Evolutionary conservation across 345 rosid genomes (phyloP).

Genomic region (Leavenworthia alabamica): DNA sequence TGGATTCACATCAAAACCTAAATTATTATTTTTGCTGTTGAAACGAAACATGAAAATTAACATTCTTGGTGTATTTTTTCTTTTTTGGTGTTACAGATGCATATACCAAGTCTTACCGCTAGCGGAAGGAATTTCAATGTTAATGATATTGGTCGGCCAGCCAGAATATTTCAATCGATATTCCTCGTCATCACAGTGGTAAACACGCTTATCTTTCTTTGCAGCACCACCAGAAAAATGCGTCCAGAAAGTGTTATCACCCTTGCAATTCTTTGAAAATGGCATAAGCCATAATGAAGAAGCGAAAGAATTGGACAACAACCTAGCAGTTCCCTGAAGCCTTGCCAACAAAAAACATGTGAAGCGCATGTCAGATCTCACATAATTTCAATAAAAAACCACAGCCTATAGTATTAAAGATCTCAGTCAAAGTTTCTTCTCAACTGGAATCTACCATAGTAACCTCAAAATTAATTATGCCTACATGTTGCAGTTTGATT

Average conservation of each 20-base stretch:
- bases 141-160: slow-evolving; percentile 89
- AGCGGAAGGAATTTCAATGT: slow-evolving; percentile 82
- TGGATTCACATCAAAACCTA: slow-evolving; percentile 56
- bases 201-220: slow-evolving; percentile 47
- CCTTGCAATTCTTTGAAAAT: slow-evolving; percentile 74
- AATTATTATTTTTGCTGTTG: not conserved
- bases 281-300: slow-evolving; percentile 94
- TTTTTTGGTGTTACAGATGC: not conserved
- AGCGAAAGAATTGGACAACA: slow-evolving; percentile 81
- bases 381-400: not conserved
- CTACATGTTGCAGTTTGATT: not conserved
- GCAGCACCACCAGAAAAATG: slow-evolving; percentile 55
- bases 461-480: not conserved
- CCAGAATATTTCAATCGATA: slow-evolving; percentile 80
- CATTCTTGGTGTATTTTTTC: not conserved
- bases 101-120: slow-evolving; percentile 44
- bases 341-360: slow-evolving; percentile 48
- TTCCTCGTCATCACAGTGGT: slow-evolving; percentile 77
- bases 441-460: slow-evolving; percentile 7
- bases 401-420: not conserved
- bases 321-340: slow-evolving; percentile 92
- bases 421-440: slow-evolving; percentile 2
- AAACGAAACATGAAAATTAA: slow-evolving; percentile 1
- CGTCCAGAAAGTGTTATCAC: slow-evolving; percentile 61
- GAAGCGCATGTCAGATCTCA: slow-evolving; percentile 34